Base-by-base conservation (phyloP, 2,329 filamentous ascomycete genomes). In the Podosphaera aphanis region DNA sequence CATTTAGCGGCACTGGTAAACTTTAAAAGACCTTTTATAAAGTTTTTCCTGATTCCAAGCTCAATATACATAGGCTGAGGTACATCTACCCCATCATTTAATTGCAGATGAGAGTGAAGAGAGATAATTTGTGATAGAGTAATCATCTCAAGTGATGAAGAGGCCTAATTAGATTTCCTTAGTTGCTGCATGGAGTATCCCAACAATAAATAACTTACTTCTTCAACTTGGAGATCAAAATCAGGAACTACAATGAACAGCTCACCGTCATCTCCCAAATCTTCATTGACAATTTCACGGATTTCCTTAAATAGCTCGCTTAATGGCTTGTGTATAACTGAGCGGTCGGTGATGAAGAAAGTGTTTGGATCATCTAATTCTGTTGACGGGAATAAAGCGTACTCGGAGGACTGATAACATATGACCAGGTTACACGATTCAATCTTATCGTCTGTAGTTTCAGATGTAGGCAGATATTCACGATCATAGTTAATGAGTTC, bases 1-100 rank as follows among this genome's bases (percentile, higher is more conserved):
- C 71, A 64, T 18, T 64, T 63, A 47, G 66, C 72, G 54, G 66
- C 68, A 51, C 65, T 60, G 39, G 63, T 61, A 41, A 80, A 63
- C 49, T 67, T 63, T 31, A 62, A 60, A 25, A 79, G 59, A 47
- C 71, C 66, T 38, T 65, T 64, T 2, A 63, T 60, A 53, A 77
- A 69, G 42, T 67, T 69, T 36, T 67, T 61, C 53, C 69, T 71
- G 18, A 66, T 67, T 45, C 62, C 63, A 44, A 81, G 62, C 8
- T 64, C 65, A 46, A 79, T 61, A 52, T 74, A 72, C n/a, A 79
- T 63, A 15, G 73, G 68, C 27, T 70, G 65, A 2, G 68, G 66
- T 19, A 65, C 58, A 45, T 66, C 61, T 36, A 64, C 58, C 20
- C 66, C 71, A 55, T 79, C 75, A 54, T 79, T 75, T 27, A 64